Base-by-base conservation (phyloP, 495 filamentous ascomycete species). In the Talaromyces stipitatus region DNA sequence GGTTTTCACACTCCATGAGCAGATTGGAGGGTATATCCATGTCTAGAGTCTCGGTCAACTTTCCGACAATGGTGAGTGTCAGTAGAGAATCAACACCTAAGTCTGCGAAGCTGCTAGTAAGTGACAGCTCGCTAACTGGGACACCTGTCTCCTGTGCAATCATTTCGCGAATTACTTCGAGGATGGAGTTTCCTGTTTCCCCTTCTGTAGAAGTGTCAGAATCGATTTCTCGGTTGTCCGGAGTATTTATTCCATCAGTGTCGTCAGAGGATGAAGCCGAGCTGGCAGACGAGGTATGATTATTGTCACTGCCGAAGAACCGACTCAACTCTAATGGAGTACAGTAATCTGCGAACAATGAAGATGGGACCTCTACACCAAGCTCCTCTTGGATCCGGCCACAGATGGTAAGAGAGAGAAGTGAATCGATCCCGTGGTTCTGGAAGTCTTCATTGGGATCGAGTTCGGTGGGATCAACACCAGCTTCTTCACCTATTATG, bases 121-220 rank as follows among this genome's bases (percentile, higher is more conserved):
- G 71, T 20, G 81, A 77, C 58, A 90, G 74, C 59, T 90, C 87
- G 28, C 78, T 75, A 14, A 80, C 68, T 27, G 76, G 77, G 51
- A 88, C 75, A 48, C 85, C 85, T 41, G 85, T 77, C 63, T 90
- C 87, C 57, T 80, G 78, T 18, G 85, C 84, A 38, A 90, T 71
- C 22, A 89, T 83, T 9, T 75, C 72, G 61, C 89, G 77, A 45
- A 84, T 81, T 69, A 65, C 46, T 69, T 71, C 11, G 64, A 58
- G 43, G 3, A 45, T 24, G 54, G 60, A 61, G 59, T 53, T 20
- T 20, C 20, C 41, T 16, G 16, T 16, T 16, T 45, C 41, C 16
- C 16, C 16, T 1, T 18, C 20, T 9, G 41, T 23, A 45, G 16
- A 20, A 10, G 9, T 45, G 12, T 18, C 23, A 27, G 23, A 52